These are phyloP conservation scores for Ophiostoma australiae DNA, from an alignment of 2,329 filamentous ascomycete genomes.

Conservation along the genomic window DNA sequence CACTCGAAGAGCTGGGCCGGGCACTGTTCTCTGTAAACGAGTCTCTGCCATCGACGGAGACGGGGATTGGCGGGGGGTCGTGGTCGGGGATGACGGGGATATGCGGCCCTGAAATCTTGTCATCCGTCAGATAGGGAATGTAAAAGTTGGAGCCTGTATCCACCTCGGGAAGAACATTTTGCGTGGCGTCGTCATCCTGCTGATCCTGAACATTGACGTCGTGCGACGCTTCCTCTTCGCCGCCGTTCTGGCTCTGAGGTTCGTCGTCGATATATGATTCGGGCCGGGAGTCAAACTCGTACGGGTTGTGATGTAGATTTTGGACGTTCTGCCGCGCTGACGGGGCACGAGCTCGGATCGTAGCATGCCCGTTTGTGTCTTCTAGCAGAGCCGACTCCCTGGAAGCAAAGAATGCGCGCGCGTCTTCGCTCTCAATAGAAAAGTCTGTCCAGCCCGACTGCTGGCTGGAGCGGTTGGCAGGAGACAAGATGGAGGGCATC, in stretches of 20 bases:
- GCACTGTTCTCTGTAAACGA: conserved; percentile 34
- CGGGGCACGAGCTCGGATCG: conserved; percentile 18
- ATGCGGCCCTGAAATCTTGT: conserved; percentile 24
- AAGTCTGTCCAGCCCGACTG: conserved; percentile 59
- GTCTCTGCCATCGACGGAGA: conserved; percentile 23
- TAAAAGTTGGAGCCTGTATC: conserved; percentile 49
- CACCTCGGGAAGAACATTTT: conserved; percentile 44
- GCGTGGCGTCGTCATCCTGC: conserved; percentile 17
- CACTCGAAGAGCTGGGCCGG: conserved; percentile 36
- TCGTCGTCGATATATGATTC: conserved; percentile 28
- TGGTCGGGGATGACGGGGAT: conserved; percentile 42
- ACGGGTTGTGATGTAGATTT: conserved; percentile 17
- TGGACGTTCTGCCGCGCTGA: neutral
- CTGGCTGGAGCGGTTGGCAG: conserved; percentile 48
- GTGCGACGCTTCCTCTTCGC: conserved; percentile 26
- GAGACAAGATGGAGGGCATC: conserved; percentile 43
- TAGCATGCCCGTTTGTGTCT: conserved; percentile 18
- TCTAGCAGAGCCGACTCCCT: conserved; percentile 17
- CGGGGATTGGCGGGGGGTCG: conserved; percentile 48
- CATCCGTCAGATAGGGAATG: conserved; percentile 43
- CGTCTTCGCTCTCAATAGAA: conserved; percentile 51
- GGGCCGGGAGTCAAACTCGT: conserved; percentile 30
- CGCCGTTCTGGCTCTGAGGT: neutral
- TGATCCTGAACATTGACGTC: neutral
- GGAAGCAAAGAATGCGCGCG: conserved; percentile 30